These are phyloP conservation scores for Alternaria sp. DNA, from an alignment of 2,329 filamentous ascomycete species.

Conservation along the genomic window DNA sequence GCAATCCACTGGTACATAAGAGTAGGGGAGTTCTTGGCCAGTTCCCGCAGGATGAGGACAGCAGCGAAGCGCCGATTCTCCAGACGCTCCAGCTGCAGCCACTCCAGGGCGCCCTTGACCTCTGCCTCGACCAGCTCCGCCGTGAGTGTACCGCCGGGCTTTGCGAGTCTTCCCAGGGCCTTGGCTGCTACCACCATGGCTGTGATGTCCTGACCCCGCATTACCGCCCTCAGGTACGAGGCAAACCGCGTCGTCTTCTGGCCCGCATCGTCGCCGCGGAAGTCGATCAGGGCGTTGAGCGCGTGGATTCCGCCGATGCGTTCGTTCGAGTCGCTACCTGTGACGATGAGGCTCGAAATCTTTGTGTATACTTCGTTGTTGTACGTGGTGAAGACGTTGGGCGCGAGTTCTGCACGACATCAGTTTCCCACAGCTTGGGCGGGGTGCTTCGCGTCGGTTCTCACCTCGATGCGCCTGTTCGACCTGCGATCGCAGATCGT, in stretches of 20 bases:
- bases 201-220: constrained; percentile 88
- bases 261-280: constrained; percentile 91
- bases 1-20: constrained; percentile 94
- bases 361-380: constrained; percentile 72
- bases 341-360: constrained; percentile 78
- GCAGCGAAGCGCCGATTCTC: constrained; percentile 94
- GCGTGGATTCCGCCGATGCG: constrained; percentile 91
- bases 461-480: constrained; percentile 58
- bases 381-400: constrained; percentile 78
- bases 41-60: constrained; percentile 86
- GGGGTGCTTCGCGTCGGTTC: constrained; percentile 24
- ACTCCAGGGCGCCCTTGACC: constrained; percentile 94
- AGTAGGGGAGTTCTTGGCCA: constrained; percentile 91
- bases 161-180: constrained; percentile 87
- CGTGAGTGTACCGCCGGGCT: constrained; percentile 90
- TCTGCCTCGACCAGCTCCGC: constrained; percentile 96
- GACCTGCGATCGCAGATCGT: constrained; percentile 54
- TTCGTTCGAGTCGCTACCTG: constrained; percentile 86
- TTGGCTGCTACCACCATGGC: constrained; percentile 91
- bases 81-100: constrained; percentile 92
- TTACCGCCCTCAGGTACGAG: constrained; percentile 84
- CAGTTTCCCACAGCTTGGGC: constrained; percentile 26
- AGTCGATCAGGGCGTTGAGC: constrained; percentile 91
- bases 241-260: constrained; percentile 95
- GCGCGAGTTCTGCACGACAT: constrained; percentile 70